These are phyloP conservation scores for Alternaria panax DNA, from an alignment of 2,329 filamentous ascomycete species.

Conservation along the genomic window DNA sequence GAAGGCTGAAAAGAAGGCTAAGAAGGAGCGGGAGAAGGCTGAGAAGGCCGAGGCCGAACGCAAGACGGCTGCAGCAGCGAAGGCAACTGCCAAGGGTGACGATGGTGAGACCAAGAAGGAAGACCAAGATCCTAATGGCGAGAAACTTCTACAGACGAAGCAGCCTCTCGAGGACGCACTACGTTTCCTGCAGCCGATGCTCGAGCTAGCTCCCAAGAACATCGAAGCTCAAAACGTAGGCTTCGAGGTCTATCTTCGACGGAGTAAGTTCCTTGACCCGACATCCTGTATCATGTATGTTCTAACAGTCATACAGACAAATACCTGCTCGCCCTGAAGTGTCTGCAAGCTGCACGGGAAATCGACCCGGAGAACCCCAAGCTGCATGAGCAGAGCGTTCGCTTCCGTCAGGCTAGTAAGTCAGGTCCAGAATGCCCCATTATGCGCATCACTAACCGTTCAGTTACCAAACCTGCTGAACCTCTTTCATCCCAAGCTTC, in stretches of 20 bases:
- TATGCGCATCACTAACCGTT: conserved; percentile 13
- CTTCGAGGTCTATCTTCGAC: conserved; percentile 87
- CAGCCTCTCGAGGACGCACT: conserved; percentile 85
- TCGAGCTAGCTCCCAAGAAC: conserved; percentile 82
- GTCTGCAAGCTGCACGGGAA: conserved; percentile 74
- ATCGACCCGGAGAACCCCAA: conserved; percentile 74
- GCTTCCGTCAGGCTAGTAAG: conserved; percentile 68
- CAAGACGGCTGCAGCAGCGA: conserved; percentile 75
- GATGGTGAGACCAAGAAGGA: conserved; percentile 77
- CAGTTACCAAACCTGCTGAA: conserved; percentile 52
- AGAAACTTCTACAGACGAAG: conserved; percentile 79
- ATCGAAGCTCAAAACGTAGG: conserved; percentile 83
- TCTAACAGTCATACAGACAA: conserved; percentile 67
- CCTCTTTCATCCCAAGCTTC: conserved; percentile 69
- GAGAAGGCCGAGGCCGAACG: conserved; percentile 80
- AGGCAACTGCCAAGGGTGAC: conserved; percentile 67
- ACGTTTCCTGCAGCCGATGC: conserved; percentile 81
- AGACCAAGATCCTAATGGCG: conserved; percentile 86
- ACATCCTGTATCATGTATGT: background rate
- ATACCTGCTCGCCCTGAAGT: conserved; percentile 85
- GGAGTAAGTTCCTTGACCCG: conserved; percentile 66
- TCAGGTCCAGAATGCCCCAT: background rate
- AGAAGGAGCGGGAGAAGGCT: conserved; percentile 74
- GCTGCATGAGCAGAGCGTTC: conserved; percentile 76
- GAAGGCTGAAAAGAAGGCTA: conserved; percentile 89